phyloP scores from a whole-genome alignment of 1,139 yeast genomes.

The Debaryomyces singareniensis region DNA sequence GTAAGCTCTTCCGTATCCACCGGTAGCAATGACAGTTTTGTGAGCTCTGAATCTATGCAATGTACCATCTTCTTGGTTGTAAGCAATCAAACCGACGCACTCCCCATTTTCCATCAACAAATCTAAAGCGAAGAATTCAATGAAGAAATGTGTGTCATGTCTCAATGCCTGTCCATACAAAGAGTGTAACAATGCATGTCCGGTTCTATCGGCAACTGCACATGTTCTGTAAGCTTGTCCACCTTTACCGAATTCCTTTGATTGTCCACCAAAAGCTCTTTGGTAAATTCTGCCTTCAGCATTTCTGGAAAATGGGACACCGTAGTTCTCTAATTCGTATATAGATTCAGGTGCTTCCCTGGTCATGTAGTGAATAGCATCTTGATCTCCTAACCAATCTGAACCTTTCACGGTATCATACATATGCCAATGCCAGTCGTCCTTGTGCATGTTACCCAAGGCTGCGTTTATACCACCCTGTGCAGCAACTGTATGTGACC shows the following conservation, averaged over 20 bases:
- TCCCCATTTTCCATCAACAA: slow-evolving; percentile 92
- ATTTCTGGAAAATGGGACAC: slow-evolving; percentile 97
- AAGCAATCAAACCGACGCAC: slow-evolving; percentile 95
- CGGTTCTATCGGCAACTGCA: slow-evolving; percentile 99
- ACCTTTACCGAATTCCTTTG: slow-evolving; percentile 92
- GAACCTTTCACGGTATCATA: slow-evolving; percentile 98
- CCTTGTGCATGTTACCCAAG: slow-evolving; percentile 93
- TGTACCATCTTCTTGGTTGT: slow-evolving; percentile 98
- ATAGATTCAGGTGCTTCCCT: slow-evolving; percentile 95
- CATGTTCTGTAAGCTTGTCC: slow-evolving; percentile 99
- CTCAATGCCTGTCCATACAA: slow-evolving; percentile 93
- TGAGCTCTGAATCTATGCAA: slow-evolving; percentile 96
- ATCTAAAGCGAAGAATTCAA: slow-evolving; percentile 95
- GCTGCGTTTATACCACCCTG: slow-evolving; percentile 99
- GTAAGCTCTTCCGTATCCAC: slow-evolving; percentile 98
- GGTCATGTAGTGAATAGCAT: slow-evolving; percentile 98
- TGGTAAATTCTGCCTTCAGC: slow-evolving; percentile 96
- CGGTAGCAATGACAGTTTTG: slow-evolving; percentile 94
- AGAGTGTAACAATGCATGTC: slow-evolving; percentile 94
- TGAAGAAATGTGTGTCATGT: slow-evolving; percentile 96
- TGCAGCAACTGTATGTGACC: slow-evolving; percentile 98
- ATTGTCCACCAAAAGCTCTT: slow-evolving; percentile 98
- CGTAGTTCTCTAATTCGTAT: slow-evolving; percentile 94
- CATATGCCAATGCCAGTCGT: slow-evolving; percentile 99
- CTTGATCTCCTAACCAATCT: slow-evolving; percentile 99